Evolutionary conservation across 2,329 filamentous ascomycete species (phyloP).

Genomic region (Ramichloridium luteum): DNA sequence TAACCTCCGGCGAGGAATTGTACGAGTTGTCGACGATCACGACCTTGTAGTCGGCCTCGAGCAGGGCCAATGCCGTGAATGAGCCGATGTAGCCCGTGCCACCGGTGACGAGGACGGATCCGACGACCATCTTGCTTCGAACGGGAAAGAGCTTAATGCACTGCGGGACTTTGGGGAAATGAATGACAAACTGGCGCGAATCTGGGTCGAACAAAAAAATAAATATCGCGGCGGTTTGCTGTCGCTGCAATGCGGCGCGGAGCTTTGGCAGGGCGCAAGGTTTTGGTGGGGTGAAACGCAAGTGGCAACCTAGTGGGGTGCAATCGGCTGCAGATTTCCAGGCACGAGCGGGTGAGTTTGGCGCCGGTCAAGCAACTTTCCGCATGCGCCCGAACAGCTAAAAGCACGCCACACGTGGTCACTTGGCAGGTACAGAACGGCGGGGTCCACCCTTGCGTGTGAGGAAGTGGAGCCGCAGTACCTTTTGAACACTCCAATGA

Average conservation of each 20-base stretch:
- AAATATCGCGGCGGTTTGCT: not conserved
- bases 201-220: not conserved
- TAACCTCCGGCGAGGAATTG: constrained; percentile 84
- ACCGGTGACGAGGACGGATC: constrained; percentile 32
- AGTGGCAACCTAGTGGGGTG: not conserved
- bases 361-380: too few species aligned
- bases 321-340: too few species aligned
- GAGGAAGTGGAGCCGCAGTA: not conserved
- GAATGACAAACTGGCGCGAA: not conserved
- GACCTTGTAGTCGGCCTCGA: constrained; percentile 90
- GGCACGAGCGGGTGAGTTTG: too few species aligned
- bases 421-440: not conserved
- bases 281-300: not conserved
- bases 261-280: not conserved
- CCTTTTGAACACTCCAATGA: not conserved
- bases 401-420: not conserved
- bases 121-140: constrained; percentile 13
- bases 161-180: not conserved
- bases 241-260: not conserved
- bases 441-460: not conserved
- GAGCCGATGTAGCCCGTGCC: constrained; percentile 98
- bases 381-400: too few species aligned
- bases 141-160: not conserved
- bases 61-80: constrained; percentile 83
- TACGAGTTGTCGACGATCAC: constrained; percentile 93